A percentile compares a stretch with the other conserved stretches of the same genome.
phyloP scores from a whole-genome alignment of 1,284 basidiomycete species.

The Ustilago loliicola region DNA sequence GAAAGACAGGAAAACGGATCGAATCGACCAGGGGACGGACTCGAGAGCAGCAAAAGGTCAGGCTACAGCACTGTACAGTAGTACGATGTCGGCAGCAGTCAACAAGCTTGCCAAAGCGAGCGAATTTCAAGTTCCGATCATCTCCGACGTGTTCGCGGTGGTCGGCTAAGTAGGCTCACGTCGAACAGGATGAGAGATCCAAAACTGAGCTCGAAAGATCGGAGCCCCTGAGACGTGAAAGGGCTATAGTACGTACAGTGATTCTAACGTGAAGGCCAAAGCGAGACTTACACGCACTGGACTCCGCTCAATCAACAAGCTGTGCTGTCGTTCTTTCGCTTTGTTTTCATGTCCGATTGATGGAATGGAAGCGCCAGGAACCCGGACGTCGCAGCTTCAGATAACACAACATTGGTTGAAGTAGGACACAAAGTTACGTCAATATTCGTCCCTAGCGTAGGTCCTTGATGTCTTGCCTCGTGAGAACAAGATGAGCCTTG shows the following conservation, averaged over 20 bases:
- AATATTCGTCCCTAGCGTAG: neutral
- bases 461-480: neutral
- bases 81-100: neutral
- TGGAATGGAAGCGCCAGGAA: constrained; percentile 4
- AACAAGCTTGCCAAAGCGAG: neutral
- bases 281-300: neutral
- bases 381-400: neutral
- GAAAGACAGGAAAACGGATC: neutral
- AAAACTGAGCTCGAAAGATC: neutral
- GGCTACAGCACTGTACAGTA: too few relatives aligned
- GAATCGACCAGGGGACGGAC: neutral
- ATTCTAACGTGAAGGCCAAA: neutral
- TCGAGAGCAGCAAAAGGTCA: neutral
- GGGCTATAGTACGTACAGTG: too few relatives aligned
- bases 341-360: neutral
- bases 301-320: neutral
- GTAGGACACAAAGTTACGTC: neutral
- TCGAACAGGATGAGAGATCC: neutral
- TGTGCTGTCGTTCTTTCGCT: constrained; percentile 5
- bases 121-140: constrained; percentile 9
- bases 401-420: neutral
- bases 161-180: neutral
- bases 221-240: constrained; percentile 7
- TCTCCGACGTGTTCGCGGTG: constrained; percentile 5
- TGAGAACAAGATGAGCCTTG: neutral